phyloP scores from a whole-genome alignment of 805 yeast genomes.

The Yamadazyma phyllophila region DNA sequence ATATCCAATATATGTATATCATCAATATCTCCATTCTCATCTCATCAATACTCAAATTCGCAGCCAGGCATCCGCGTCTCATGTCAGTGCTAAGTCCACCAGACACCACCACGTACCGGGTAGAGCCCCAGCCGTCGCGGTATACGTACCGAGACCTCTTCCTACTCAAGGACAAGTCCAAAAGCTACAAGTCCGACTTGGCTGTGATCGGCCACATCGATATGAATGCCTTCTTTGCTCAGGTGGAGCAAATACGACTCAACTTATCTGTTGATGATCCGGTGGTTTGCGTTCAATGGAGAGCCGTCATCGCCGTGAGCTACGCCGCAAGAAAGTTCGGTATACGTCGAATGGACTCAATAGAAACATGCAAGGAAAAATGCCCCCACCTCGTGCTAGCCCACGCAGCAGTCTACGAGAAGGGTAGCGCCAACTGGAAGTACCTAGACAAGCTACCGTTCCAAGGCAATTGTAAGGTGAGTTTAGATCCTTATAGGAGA shows the following conservation, averaged over 20 bases:
- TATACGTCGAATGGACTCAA: constrained; percentile 70
- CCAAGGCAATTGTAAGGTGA: constrained; percentile 72
- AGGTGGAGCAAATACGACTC: constrained; percentile 79
- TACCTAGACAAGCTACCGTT: constrained; percentile 60
- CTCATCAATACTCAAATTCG: neutral
- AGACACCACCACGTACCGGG: constrained; percentile 2
- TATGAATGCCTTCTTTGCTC: constrained; percentile 94
- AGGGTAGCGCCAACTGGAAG: constrained; percentile 83
- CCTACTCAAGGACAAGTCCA: constrained; percentile 44
- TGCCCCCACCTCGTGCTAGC: constrained; percentile 77
- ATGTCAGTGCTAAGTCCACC: constrained; percentile 10
- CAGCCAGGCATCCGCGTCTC: constrained; percentile 1
- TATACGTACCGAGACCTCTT: constrained; percentile 50
- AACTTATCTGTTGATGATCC: constrained; percentile 69
- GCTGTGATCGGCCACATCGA: constrained; percentile 84
- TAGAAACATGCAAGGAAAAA: constrained; percentile 64
- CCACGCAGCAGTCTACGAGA: constrained; percentile 91
- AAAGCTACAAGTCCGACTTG: constrained; percentile 62
- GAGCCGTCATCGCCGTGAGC: constrained; percentile 81
- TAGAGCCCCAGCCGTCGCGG: constrained; percentile 25
- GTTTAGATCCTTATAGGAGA: constrained; percentile 86
- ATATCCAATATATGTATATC: too few species aligned
- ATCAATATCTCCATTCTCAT: neutral
- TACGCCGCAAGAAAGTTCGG: constrained; percentile 88
- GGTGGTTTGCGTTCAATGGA: constrained; percentile 94